Conservation (phyloP, 306 rosid genomes). For the Begonia peltatifolia region DNA sequence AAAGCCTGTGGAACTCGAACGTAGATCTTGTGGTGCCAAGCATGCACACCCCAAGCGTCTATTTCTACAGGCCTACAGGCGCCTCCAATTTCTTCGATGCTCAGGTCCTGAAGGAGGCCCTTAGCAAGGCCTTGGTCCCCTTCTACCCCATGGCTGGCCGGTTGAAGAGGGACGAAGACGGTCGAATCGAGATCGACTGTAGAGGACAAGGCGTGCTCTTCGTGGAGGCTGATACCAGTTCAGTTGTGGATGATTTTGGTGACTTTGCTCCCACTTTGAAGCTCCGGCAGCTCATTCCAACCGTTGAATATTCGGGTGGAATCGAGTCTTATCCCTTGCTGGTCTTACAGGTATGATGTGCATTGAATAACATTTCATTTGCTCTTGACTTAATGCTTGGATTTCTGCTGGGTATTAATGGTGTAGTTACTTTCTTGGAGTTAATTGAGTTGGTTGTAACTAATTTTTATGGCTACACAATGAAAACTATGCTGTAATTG, state of each 20-base stretch:
- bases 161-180: slow-evolving; percentile 50
- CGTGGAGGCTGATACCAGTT: slow-evolving; percentile 42
- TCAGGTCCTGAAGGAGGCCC: slow-evolving; percentile 35
- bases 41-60: slow-evolving; percentile 65
- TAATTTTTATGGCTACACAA: no score
- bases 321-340: slow-evolving; percentile 48
- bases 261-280: slow-evolving; percentile 72
- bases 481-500: no score
- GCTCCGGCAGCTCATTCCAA: slow-evolving; percentile 64
- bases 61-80: slow-evolving; percentile 44
- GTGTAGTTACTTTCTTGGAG: background rate
- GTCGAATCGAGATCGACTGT: slow-evolving; percentile 66
- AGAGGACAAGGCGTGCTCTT: slow-evolving; percentile 63
- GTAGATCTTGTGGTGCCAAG: slow-evolving; percentile 57
- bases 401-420: no score
- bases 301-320: slow-evolving; percentile 53
- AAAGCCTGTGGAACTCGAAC: slow-evolving; percentile 60
- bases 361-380: no score
- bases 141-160: slow-evolving; percentile 83
- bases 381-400: no score
- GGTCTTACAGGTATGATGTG: slow-evolving; percentile 46
- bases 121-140: slow-evolving; percentile 50
- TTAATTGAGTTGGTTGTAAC: background rate
- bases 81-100: slow-evolving; percentile 40
- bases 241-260: slow-evolving; percentile 53